phyloP scores from a whole-genome alignment of 1,284 basidiomycete genomes.

The Malassezia caprae region DNA sequence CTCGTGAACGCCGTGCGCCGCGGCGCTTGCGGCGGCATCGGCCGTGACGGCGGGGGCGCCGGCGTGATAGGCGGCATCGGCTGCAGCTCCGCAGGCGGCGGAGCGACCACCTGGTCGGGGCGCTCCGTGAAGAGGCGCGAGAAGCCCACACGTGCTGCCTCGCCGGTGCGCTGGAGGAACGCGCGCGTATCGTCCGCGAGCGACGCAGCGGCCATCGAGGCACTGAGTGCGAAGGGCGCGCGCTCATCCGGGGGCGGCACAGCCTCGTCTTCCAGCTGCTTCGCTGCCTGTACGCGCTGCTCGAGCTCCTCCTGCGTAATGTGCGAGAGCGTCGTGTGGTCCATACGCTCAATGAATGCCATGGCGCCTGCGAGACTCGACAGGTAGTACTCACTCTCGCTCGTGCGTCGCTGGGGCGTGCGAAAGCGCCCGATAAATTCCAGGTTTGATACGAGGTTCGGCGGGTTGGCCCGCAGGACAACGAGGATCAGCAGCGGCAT shows the following conservation, averaged over 20 bases:
- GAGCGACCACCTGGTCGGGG: constrained; percentile 22
- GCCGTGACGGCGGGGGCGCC: neutral
- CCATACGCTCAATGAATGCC: constrained; percentile 93
- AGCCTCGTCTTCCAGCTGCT: neutral
- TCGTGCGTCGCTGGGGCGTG: constrained; percentile 75
- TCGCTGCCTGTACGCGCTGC: constrained; percentile 19
- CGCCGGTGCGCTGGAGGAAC: constrained; percentile 44
- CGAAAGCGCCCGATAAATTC: constrained; percentile 85
- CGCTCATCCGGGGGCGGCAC: neutral
- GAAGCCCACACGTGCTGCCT: constrained; percentile 38
- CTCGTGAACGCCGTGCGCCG: neutral
- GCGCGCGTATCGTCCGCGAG: constrained; percentile 44
- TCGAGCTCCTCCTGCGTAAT: constrained; percentile 91
- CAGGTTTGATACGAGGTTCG: constrained; percentile 84
- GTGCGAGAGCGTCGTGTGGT: constrained; percentile 79
- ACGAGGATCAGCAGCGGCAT: constrained; percentile 89
- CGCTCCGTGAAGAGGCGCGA: constrained; percentile 41
- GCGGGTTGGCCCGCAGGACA: constrained; percentile 83
- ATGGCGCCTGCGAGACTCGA: constrained; percentile 79
- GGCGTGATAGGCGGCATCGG: constrained; percentile 3
- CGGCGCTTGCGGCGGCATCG: constrained; percentile 21
- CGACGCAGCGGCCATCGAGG: constrained; percentile 9
- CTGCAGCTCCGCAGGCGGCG: neutral
- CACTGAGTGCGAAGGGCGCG: constrained; percentile 2
- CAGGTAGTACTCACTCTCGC: constrained; percentile 93